Evolutionary conservation across 1,284 basidiomycete species (phyloP), one percentile per base, ranked within the genome.

Genomic region (Marasmius fiardii): DNA sequence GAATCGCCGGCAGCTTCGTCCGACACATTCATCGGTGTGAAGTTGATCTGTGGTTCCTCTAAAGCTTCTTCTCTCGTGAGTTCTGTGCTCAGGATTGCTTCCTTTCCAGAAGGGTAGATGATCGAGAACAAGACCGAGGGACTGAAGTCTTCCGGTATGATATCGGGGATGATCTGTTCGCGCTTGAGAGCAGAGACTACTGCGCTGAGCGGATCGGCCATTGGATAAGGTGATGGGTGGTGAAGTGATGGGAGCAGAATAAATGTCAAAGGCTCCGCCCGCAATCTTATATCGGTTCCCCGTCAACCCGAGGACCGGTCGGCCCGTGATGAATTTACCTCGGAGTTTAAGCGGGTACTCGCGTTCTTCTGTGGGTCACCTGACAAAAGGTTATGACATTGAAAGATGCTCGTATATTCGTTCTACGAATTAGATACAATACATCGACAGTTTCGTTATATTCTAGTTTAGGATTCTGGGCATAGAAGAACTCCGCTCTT

Each of bases 101-200:
- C 75, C 44, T 71, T 72, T 20, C 76, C 78, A 1, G 69, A 75
- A 4, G 80, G 77, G 71, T 78, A 86, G 39, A 71, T 66, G 56
- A 83, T 61, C 34, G 77, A 76, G 68, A 88, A 79, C 23, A 82
- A 68, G 1, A 79, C 69, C n/a, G 82, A 71, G 0, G 82, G 81
- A 4, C 55, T 62, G 65, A 85, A 83, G 21, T 64, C 57, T 2
- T 65, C 63, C 6, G 82, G 79, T 47, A 86, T 71, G 28, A 86
- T 75, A 59, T 84, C 81, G 2, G 83, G 80, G 49, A 85, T 79
- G 57, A 86, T 71, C n/a, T 74, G 65, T 16, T 75, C 72, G 24
- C 68, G 62, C 57, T 72, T 64, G 55, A 84, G 71, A 4, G 75
- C 65, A 39, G 63, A 41, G 11, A 72, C 62, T 16, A 85, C 68